Conservation (phyloP, 2,329 filamentous ascomycete genomes). For the Dryadomyces quercus-mongolicae region DNA sequence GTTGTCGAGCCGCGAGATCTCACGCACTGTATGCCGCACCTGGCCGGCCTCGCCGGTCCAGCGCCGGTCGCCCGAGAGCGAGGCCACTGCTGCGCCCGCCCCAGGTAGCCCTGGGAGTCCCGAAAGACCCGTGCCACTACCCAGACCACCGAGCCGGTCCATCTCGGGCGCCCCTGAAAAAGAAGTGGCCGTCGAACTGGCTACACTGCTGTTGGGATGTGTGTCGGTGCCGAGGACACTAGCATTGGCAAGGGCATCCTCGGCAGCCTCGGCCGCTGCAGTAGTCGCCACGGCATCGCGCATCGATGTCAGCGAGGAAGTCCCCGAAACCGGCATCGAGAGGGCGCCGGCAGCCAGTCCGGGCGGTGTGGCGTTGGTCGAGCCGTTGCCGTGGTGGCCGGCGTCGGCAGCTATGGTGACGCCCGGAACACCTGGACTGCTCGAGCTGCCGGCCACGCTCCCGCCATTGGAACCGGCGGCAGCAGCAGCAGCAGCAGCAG, state of each 20-base stretch:
- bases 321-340: background rate
- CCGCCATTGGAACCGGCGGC: background rate
- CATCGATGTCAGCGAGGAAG: background rate
- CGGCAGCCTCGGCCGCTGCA: background rate
- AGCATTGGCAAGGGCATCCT: background rate
- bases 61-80: slow-evolving; percentile 28
- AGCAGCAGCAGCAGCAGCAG: background rate
- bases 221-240: background rate
- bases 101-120: background rate
- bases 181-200: slow-evolving; percentile 7
- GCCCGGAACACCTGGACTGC: background rate
- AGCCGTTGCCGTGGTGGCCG: background rate
- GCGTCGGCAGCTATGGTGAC: background rate
- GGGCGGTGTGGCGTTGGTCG: background rate
- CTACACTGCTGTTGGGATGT: slow-evolving; percentile 1
- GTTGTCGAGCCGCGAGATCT: slow-evolving; percentile 54
- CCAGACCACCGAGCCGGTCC: slow-evolving; percentile 8
- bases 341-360: background rate
- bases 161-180: slow-evolving; percentile 3
- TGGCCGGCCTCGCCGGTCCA: slow-evolving; percentile 50
- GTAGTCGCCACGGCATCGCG: background rate
- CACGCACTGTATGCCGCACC: slow-evolving; percentile 48
- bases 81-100: slow-evolving; percentile 11
- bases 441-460: background rate
- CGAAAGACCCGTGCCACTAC: background rate